Base-by-base conservation (phyloP, 371 early-diverging fungal genomes). In the Gilbertella persicaria region DNA sequence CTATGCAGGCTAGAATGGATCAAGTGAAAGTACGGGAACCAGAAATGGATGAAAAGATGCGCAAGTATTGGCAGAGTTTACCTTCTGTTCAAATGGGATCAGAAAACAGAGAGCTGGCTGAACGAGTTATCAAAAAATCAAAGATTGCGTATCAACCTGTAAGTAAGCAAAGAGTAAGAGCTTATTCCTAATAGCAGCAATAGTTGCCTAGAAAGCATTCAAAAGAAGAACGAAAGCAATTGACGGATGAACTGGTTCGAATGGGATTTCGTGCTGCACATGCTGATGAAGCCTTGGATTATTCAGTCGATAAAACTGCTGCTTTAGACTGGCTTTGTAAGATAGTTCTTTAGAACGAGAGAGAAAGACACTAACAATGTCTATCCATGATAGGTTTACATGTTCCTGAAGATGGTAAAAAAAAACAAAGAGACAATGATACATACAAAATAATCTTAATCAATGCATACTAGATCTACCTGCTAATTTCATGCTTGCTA, bases 271-370 rank as follows among this genome's bases (percentile, higher is more conserved):
- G 85, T 10, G 42, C 66, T 17, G 72, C 82, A 3, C 92, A 94
- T 62, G 86, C 88, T 3, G 70, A 73, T 10, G 94, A 94, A 60
- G 89, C 93, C 0, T 64, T 89, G 37, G 73, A 71, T 25, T 85
- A 84, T 62, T 73, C 82, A 36, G 53, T 60, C 7, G 77, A 84
- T 49, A 68, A 66, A 8, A 70, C 73, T 1, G 55, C 69, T 1
- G 87, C 89, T 1, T 61, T 93, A n/a, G 90, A 93, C 52, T 94
- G 95, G 95, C 75, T 94, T n/a, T 89, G 90, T 81, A 78, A 71
- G 80, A 69, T n/a, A n/a, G n/a, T n/a, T n/a, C n/a, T n/a, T n/a
- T n/a, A n/a, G n/a, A n/a, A n/a, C n/a, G n/a, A n/a, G n/a, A n/a
- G n/a, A n/a, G n/a, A n/a, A n/a, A n/a, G n/a, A n/a, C n/a, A n/a